Conservation (phyloP, 2,329 filamentous ascomycete genomes). For the Colletotrichum karsti region DNA sequence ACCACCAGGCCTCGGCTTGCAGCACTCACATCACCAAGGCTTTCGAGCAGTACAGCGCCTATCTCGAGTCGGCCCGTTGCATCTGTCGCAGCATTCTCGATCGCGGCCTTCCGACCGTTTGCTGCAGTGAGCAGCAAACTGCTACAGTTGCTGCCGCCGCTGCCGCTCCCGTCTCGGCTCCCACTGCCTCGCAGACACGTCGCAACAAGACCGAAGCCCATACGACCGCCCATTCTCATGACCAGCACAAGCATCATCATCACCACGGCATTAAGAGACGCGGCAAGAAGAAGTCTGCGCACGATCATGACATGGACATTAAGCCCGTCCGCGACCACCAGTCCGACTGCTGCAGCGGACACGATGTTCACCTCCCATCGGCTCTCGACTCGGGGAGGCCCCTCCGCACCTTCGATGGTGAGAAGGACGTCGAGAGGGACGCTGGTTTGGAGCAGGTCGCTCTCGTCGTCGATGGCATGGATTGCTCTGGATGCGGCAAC, state of each 20-base stretch:
- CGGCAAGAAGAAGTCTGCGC: conserved; percentile 29
- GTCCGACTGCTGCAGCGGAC: conserved; percentile 18
- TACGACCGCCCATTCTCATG: conserved; percentile 20
- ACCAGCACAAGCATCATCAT: conserved; percentile 30
- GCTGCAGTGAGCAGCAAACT: conserved; percentile 33
- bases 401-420: background rate
- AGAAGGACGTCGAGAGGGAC: conserved; percentile 37
- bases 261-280: conserved; percentile 33
- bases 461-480: conserved; percentile 44
- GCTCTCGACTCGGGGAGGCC: background rate
- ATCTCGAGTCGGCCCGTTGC: conserved; percentile 46
- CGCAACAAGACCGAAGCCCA: background rate
- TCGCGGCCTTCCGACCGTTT: conserved; percentile 34
- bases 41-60: conserved; percentile 43
- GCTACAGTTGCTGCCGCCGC: background rate
- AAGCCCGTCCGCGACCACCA: background rate
- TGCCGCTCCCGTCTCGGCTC: background rate
- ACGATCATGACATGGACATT: conserved; percentile 18
- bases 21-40: conserved; percentile 40
- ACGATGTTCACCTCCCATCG: background rate
- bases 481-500: conserved; percentile 45
- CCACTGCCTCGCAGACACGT: background rate
- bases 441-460: conserved; percentile 35
- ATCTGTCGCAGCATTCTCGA: conserved; percentile 45
- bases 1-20: conserved; percentile 38